Conservation (phyloP, 2,329 filamentous ascomycete species). For the Cadophora malorum region DNA sequence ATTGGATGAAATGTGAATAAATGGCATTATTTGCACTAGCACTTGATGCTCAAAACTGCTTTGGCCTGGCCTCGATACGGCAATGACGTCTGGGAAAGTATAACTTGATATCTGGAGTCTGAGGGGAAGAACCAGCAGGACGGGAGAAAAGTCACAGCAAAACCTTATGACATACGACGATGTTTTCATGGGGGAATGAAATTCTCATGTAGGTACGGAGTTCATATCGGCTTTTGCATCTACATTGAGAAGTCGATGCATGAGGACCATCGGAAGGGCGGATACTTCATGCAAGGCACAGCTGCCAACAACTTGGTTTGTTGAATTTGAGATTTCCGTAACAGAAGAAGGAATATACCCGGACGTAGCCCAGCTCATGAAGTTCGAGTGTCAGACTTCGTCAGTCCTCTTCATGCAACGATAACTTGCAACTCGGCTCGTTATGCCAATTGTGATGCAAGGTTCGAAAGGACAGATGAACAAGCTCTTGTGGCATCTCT, state of each 20-base stretch:
- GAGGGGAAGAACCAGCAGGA: background rate
- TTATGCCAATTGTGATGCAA: background rate
- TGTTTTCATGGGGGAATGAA: background rate
- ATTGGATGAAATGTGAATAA: background rate
- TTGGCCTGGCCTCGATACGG: background rate
- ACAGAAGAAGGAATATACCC: background rate
- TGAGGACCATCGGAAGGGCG: slow-evolving; percentile 12
- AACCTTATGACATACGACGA: slow-evolving; percentile 1
- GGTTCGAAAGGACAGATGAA: slow-evolving; percentile 10
- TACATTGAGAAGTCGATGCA: slow-evolving; percentile 19
- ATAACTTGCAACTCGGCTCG: background rate
- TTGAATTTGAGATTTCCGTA: background rate
- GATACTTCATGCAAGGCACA: slow-evolving; percentile 25
- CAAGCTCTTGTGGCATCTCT: background rate
- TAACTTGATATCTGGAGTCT: slow-evolving; percentile 3
- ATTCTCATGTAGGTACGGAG: slow-evolving; percentile 15
- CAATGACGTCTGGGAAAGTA: slow-evolving; percentile 10
- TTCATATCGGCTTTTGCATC: slow-evolving; percentile 9
- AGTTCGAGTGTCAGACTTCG: background rate
- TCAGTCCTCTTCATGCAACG: background rate
- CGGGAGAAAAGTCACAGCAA: slow-evolving; percentile 1
- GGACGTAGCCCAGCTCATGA: background rate
- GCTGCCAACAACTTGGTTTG: background rate
- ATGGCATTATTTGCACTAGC: background rate
- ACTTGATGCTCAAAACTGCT: background rate